These are phyloP conservation scores for Trichosporon coremiiforme DNA, from an alignment of 1,284 basidiomycete species.

Conservation along the genomic window DNA sequence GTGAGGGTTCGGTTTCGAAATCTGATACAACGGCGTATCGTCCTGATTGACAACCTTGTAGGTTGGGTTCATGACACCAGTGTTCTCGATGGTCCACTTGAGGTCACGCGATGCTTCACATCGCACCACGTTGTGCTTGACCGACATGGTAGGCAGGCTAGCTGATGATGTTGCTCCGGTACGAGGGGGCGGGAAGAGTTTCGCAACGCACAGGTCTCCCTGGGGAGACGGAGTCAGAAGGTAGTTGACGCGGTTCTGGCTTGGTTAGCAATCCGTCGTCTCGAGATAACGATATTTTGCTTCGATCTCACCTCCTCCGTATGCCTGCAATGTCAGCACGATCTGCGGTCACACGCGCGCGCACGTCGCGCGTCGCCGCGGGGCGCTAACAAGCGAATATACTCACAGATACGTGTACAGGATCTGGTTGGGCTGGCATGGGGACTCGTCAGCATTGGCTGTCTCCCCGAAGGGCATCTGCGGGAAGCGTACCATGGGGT, in stretches of 20 bases:
- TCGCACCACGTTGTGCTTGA: constrained; percentile 68
- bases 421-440: constrained; percentile 88
- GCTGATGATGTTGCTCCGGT: constrained; percentile 59
- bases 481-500: constrained; percentile 72
- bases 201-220: constrained; percentile 98
- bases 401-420: constrained; percentile 80
- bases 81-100: constrained; percentile 98
- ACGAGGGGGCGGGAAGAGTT: constrained; percentile 87
- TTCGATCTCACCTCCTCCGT: constrained; percentile 76
- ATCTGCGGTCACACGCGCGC: not conserved
- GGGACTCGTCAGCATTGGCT: constrained; percentile 28
- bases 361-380: too few species aligned
- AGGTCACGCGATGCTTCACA: constrained; percentile 98
- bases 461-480: not conserved
- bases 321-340: constrained; percentile 59
- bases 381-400: too few species aligned
- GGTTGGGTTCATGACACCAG: constrained; percentile 93
- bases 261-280: constrained; percentile 19
- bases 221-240: constrained; percentile 96
- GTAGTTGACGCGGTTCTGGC: constrained; percentile 92
- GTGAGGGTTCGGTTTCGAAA: constrained; percentile 98
- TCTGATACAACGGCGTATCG: constrained; percentile 97
- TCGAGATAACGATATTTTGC: constrained; percentile 45
- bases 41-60: constrained; percentile 97
- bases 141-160: constrained; percentile 72